Percentiles rank a stretch among this genome's conserved stretches.
These are phyloP conservation scores for Neoboletus brunneissimus DNA, from an alignment of 768 basidiomycete genomes.

Conservation along the genomic window DNA sequence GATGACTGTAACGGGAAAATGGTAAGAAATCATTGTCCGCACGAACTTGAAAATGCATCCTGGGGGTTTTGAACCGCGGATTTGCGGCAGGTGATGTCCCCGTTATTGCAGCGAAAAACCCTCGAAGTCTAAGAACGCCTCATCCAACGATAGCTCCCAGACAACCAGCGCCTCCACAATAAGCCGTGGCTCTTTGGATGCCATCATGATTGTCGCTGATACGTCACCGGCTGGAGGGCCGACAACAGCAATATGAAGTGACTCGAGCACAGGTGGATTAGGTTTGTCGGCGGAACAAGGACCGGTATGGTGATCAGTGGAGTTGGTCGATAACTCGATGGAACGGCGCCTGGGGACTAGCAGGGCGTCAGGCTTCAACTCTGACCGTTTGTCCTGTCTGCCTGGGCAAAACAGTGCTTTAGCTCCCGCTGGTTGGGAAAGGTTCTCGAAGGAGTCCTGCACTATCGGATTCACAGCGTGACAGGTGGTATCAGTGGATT, in stretches of 20 bases:
- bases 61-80: not conserved
- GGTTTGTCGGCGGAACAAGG: conserved; percentile 2
- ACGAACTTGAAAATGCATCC: not conserved
- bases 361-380: conserved; percentile 37
- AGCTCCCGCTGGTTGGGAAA: conserved; percentile 14
- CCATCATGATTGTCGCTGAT: not conserved
- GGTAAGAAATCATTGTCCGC: not conserved
- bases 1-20: not conserved
- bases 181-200: conserved; percentile 44
- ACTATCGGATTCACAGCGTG: not conserved
- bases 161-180: conserved; percentile 83
- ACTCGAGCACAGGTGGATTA: conserved; percentile 28
- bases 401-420: conserved; percentile 41
- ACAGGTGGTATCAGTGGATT: not conserved
- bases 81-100: not conserved
- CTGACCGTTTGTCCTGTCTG: conserved; percentile 50
- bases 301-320: not conserved
- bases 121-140: conserved; percentile 74
- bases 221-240: conserved; percentile 11
- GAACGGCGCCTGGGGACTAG: conserved; percentile 9
- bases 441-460: not conserved
- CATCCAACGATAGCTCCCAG: conserved; percentile 71
- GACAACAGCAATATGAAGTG: conserved; percentile 33
- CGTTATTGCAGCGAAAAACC: conserved; percentile 43
- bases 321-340: not conserved